These are phyloP conservation scores for Penicillium silybi DNA, from an alignment of 495 filamentous ascomycete genomes.

Conservation along the genomic window DNA sequence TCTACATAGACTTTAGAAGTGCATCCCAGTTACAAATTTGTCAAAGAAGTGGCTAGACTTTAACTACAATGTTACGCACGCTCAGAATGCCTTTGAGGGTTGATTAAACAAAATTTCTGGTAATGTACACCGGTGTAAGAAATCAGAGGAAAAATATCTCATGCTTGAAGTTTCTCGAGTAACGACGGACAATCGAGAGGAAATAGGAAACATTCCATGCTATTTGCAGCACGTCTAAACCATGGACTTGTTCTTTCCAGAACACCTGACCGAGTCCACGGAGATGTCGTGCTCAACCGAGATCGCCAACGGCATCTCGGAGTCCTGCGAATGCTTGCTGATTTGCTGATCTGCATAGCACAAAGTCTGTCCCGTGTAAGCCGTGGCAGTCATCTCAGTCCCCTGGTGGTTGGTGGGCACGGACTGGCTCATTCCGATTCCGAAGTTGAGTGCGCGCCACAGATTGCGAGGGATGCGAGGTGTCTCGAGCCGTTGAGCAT, in stretches of 20 bases:
- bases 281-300: slow-evolving; percentile 35
- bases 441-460: slow-evolving; percentile 23
- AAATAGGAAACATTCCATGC: background rate
- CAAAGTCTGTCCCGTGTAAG: slow-evolving; percentile 19
- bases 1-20: no score
- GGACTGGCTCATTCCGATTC: slow-evolving; percentile 13
- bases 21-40: no score
- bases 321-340: slow-evolving; percentile 12
- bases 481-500: slow-evolving; percentile 3
- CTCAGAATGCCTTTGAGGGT: background rate
- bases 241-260: slow-evolving; percentile 1
- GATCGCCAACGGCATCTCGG: slow-evolving; percentile 24
- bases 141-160: background rate
- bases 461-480: slow-evolving; percentile 21
- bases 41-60: no score
- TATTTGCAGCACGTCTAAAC: background rate
- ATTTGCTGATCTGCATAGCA: slow-evolving; percentile 26
- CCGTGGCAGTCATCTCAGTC: slow-evolving; percentile 11
- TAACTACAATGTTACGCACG: no score
- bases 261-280: slow-evolving; percentile 11
- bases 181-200: background rate
- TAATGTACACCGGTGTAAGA: background rate
- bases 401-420: slow-evolving; percentile 12
- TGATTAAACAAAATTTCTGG: background rate
- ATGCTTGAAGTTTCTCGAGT: background rate